phyloP scores from a whole-genome alignment of 257 asterid species.

The Paulownia fortunei region DNA sequence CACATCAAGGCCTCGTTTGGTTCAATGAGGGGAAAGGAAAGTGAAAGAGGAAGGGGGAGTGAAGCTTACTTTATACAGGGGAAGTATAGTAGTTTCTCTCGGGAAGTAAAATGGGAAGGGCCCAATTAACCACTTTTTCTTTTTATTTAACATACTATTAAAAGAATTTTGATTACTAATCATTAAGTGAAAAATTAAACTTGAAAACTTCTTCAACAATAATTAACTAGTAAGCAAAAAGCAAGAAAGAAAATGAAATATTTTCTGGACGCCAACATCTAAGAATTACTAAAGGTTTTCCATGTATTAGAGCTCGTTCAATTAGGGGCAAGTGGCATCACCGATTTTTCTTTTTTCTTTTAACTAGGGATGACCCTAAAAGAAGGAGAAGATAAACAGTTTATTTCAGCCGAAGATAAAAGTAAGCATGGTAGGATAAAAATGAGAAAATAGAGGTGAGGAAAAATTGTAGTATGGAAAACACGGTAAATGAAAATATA shows the following conservation, averaged over 20 bases:
- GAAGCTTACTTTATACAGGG: neutral
- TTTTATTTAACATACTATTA: neutral
- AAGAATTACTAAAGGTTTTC: neutral
- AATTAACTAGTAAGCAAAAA: neutral
- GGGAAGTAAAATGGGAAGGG: neutral
- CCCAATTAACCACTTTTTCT: neutral
- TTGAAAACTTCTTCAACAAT: neutral
- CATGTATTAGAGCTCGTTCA: neutral
- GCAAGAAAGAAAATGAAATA: neutral
- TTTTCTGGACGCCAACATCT: neutral
- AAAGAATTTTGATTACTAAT: neutral
- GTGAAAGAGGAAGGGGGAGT: neutral
- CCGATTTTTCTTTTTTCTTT: neutral
- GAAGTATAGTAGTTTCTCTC: slow-evolving; percentile 6
- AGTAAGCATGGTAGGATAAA: too few species aligned
- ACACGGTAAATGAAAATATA: too few species aligned
- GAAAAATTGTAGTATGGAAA: neutral
- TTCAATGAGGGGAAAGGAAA: neutral
- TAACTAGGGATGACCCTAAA: neutral
- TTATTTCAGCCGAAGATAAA: neutral
- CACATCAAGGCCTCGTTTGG: neutral
- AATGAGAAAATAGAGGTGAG: neutral
- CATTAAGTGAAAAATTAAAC: neutral
- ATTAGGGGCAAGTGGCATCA: neutral
- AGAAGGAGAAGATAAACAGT: neutral